phyloP scores from a whole-genome alignment of 352 stramenopile genomes.

The Phytophthora pisi region DNA sequence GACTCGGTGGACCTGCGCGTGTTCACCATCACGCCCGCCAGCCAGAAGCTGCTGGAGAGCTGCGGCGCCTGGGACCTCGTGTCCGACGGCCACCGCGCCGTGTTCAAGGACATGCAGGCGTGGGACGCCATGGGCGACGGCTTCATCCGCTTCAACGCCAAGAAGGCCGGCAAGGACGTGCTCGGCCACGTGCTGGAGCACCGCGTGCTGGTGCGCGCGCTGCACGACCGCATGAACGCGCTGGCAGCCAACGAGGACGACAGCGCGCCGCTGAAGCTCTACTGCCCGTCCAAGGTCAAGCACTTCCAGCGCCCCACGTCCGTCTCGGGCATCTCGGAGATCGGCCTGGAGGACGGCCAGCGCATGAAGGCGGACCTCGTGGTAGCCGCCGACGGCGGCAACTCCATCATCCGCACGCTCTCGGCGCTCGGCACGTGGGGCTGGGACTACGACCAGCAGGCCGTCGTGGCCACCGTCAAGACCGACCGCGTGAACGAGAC shows the following conservation, averaged over 20 bases:
- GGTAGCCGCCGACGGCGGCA: constrained; percentile 88
- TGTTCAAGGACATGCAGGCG: constrained; percentile 91
- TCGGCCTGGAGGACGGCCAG: constrained; percentile 74
- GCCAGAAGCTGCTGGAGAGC: constrained; percentile 76
- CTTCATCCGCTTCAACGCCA: constrained; percentile 87
- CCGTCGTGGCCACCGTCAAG: constrained; percentile 92
- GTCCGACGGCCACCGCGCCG: constrained; percentile 50
- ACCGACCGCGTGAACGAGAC: constrained; percentile 80
- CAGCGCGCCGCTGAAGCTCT: constrained; percentile 68
- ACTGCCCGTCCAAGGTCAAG: constrained; percentile 82
- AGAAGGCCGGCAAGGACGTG: constrained; percentile 57
- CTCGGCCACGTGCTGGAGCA: constrained; percentile 90
- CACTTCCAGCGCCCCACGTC: constrained; percentile 69
- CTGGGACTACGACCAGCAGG: constrained; percentile 93
- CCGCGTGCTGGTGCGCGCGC: constrained; percentile 82
- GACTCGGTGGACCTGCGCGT: constrained; percentile 87
- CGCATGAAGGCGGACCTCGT: constrained; percentile 80
- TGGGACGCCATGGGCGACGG: constrained; percentile 91
- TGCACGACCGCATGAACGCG: constrained; percentile 88
- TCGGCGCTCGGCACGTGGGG: constrained; percentile 89
- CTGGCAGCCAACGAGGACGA: constrained; percentile 49
- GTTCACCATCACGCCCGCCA: constrained; percentile 91
- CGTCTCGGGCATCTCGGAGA: constrained; percentile 56
- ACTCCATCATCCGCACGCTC: constrained; percentile 88
- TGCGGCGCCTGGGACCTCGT: constrained; percentile 84